Evolutionary conservation across 257 asterid genomes (phyloP).

Genomic region (Nemophila menziesii): DNA sequence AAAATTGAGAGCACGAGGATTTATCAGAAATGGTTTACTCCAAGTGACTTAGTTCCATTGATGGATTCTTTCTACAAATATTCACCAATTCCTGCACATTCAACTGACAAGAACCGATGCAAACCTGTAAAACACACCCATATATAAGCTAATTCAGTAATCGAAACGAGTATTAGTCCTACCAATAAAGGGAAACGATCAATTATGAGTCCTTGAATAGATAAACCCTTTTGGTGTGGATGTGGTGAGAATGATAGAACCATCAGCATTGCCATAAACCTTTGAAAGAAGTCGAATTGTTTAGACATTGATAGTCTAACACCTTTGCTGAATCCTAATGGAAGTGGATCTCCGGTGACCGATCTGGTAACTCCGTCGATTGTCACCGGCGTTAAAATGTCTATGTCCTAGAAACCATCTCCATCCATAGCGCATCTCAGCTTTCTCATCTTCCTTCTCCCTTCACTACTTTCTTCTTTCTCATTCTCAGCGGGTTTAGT

Average conservation of each 20-base stretch:
- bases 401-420: constrained; percentile 64
- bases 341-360: constrained; percentile 38
- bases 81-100: constrained; percentile 49
- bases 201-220: constrained; percentile 48
- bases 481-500: too few relatives aligned
- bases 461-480: too few relatives aligned
- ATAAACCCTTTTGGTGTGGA: constrained; percentile 21
- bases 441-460: constrained; percentile 63
- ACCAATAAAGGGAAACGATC: constrained; percentile 7
- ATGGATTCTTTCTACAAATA: constrained; percentile 24
- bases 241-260: constrained; percentile 42
- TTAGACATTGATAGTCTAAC: constrained; percentile 46
- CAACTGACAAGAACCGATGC: constrained; percentile 47
- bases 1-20: constrained; percentile 49
- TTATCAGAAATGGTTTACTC: constrained; percentile 34
- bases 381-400: constrained; percentile 60
- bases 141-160: not conserved
- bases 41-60: constrained; percentile 19
- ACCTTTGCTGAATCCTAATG: constrained; percentile 62
- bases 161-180: too few relatives aligned
- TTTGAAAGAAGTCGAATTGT: constrained; percentile 79
- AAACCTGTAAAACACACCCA: constrained; percentile 37
- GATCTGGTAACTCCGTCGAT: constrained; percentile 61
- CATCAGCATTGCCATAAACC: constrained; percentile 70
- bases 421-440: constrained; percentile 81